A percentile compares a stretch with the other conserved stretches of the same genome.
Conservation (phyloP, 768 basidiomycete species). For the Boletus patriciae region DNA sequence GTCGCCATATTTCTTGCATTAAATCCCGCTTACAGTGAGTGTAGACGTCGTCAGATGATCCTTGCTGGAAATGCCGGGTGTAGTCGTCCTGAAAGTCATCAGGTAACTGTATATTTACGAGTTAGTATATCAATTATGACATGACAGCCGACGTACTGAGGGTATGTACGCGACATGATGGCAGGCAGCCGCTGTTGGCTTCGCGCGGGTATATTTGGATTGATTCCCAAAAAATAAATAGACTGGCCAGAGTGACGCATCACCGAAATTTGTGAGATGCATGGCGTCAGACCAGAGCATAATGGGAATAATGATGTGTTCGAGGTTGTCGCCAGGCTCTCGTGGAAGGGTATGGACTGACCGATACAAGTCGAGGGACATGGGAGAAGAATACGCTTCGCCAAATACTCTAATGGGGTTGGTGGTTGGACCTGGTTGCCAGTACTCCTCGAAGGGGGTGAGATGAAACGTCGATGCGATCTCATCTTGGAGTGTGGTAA, state of each 20-base stretch:
- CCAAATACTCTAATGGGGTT: not conserved
- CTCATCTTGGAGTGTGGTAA: too few species aligned
- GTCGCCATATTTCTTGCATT: conserved; percentile 18
- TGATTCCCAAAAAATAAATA: not conserved
- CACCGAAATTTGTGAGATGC: not conserved
- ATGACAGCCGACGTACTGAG: not conserved
- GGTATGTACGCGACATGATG: not conserved
- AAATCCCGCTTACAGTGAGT: conserved; percentile 23
- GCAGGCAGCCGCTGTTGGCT: too few species aligned
- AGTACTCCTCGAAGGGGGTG: not conserved
- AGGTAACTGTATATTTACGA: not conserved
- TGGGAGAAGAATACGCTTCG: not conserved
- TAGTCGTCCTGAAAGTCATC: conserved; percentile 9
- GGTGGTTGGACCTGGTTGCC: not conserved
- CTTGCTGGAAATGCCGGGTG: not conserved
- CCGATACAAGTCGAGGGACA: too few species aligned
- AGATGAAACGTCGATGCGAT: not conserved
- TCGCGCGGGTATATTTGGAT: not conserved
- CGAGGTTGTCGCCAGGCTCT: too few species aligned
- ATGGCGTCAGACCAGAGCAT: not conserved
- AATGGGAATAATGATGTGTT: too few species aligned
- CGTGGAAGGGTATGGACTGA: too few species aligned
- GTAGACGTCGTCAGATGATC: not conserved
- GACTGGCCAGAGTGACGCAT: not conserved
- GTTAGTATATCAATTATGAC: not conserved